Conservation (phyloP, 495 filamentous ascomycete species). For the Sabuloglossum arenarium region DNA sequence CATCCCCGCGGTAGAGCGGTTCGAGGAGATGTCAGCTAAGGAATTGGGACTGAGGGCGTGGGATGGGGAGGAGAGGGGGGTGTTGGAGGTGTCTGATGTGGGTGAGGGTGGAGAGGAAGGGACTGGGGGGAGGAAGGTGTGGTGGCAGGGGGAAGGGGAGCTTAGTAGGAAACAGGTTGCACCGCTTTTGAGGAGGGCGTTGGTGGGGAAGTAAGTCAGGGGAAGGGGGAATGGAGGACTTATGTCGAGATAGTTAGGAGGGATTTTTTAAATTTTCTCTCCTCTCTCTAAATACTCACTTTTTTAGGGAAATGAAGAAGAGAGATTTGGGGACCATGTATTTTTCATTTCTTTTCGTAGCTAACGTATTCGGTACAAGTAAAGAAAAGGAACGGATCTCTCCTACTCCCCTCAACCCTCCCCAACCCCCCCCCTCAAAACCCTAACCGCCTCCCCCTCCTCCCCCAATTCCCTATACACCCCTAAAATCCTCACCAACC, state of each 20-base stretch:
- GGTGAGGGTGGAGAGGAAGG: background rate
- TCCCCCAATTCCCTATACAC: conserved; percentile 66
- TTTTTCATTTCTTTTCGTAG: too few relatives aligned
- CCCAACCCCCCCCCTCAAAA: conserved; percentile 26
- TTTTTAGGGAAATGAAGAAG: too few relatives aligned
- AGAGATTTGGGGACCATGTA: too few relatives aligned
- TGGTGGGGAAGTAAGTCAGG: background rate
- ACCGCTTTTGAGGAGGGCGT: background rate
- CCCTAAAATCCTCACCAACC: conserved; percentile 45
- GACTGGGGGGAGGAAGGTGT: conserved; percentile 13
- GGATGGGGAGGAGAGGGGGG: background rate
- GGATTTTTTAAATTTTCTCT: too few relatives aligned
- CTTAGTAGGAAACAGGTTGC: background rate
- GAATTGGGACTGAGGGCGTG: background rate
- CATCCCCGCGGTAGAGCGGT: conserved; percentile 8
- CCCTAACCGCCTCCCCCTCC: conserved; percentile 37
- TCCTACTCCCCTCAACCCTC: background rate
- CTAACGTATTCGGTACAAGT: too few relatives aligned
- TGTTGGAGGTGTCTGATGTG: background rate
- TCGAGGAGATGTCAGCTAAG: background rate
- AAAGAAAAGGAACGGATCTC: too few relatives aligned
- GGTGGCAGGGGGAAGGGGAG: conserved; percentile 6
- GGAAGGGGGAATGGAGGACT: too few relatives aligned
- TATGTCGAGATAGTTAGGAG: too few relatives aligned
- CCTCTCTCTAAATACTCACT: too few relatives aligned